A percentile compares a stretch with the other conserved stretches of the same genome.
These are phyloP conservation scores for Dioscorea zingiberensis DNA, from an alignment of 106 monocot genomes.

Conservation along the genomic window DNA sequence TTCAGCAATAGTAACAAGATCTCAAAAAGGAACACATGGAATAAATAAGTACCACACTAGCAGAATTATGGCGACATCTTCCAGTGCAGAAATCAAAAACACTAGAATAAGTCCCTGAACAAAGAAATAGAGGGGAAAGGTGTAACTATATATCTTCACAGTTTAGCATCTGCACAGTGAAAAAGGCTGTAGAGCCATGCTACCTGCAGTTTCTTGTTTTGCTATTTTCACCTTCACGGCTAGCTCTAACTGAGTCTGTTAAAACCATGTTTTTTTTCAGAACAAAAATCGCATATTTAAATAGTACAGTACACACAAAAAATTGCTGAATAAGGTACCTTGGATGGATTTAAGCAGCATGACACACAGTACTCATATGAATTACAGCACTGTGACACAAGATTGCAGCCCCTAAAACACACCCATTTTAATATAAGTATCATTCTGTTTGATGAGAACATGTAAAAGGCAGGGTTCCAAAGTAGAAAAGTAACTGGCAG, in stretches of 20 bases:
- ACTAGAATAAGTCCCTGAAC: slow-evolving; percentile 65
- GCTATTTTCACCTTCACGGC: slow-evolving; percentile 78
- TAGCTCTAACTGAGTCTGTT: slow-evolving; percentile 59
- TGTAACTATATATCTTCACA: too few species aligned
- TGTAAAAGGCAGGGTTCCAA: neutral
- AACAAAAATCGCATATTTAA: too few species aligned
- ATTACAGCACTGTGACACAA: slow-evolving; percentile 75
- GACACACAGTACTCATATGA: slow-evolving; percentile 98
- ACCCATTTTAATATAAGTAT: slow-evolving; percentile 6
- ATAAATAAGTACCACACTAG: slow-evolving; percentile 72
- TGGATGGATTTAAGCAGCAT: slow-evolving; percentile 86
- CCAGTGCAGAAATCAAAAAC: slow-evolving; percentile 91
- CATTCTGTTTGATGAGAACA: neutral
- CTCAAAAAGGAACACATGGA: neutral
- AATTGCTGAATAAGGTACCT: slow-evolving; percentile 21
- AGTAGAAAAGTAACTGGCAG: slow-evolving; percentile 65
- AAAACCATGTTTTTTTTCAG: neutral
- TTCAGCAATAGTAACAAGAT: neutral
- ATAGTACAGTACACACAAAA: too few species aligned
- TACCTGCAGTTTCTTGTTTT: slow-evolving; percentile 85
- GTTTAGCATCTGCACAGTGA: too few species aligned
- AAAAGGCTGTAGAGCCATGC: neutral
- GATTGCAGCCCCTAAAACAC: slow-evolving; percentile 70
- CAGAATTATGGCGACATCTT: slow-evolving; percentile 96
- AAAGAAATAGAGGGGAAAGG: slow-evolving; percentile 10